Base-by-base conservation (phyloP, 495 filamentous ascomycete genomes). In the Neurospora sp. region DNA sequence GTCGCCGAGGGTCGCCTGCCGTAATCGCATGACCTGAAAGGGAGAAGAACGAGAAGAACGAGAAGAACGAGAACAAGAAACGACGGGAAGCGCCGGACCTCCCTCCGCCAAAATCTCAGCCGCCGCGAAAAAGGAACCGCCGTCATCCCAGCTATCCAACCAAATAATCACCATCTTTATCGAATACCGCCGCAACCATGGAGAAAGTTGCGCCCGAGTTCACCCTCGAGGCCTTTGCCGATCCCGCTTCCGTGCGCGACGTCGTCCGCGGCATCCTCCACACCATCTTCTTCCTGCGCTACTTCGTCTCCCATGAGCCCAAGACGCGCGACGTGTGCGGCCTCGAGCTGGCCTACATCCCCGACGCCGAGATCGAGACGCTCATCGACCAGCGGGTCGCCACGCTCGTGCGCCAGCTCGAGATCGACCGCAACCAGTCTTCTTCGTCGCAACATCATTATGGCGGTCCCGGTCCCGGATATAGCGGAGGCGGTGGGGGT, bases 261-360 rank as follows among this genome's bases (percentile, higher is more conserved):
- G 90, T 99, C 27, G 88, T 98, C 39, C 93, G 94, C 88, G 95
- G 96, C 73, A 91, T 98, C 77, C 90, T 98, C 70, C 94, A 97
- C 81, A 96, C 95, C 48, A 97, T 99, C 79, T 99, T 98, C 90
- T 99, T 99, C 86, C 94, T 98, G 83, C 93, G 96, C 74, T 97
- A 94, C 86, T 98, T 99, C 85, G 92, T 92, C 72, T 89, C 92
- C 39, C 87, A 97, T 71, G 84, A 88, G 16, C 96, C 96, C n/a
- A 87, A 88, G 66, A 93, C 93, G 61, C 90, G 93, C 79, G 96
- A 99, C 78, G 88, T 98, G 61, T 89, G 98, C 71, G 96, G 97
- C 78, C 87, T 98, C 71, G 97, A 94, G 38, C 88, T 98, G 9
- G 93, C 96, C 40, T 89, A 91, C 74, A 91, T 99, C 76, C 91